A percentile compares a stretch with the other conserved stretches of the same genome.
phyloP scores from a whole-genome alignment of 2,329 filamentous ascomycete species.

The Rhytidhysteron rufulum region DNA sequence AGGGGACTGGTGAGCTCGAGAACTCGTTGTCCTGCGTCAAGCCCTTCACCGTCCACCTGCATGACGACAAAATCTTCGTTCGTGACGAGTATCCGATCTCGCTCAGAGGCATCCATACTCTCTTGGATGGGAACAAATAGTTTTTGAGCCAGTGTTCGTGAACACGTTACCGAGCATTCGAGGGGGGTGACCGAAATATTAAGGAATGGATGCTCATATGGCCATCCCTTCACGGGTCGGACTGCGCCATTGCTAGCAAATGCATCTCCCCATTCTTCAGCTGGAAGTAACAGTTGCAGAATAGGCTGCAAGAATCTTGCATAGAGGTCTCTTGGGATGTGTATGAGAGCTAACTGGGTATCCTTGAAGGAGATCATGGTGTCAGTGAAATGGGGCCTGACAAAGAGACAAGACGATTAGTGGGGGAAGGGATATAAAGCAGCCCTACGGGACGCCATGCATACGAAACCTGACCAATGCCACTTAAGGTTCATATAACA shows the following conservation, averaged over 20 bases:
- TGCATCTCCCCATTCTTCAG: slow-evolving; percentile 31
- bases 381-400: slow-evolving; percentile 23
- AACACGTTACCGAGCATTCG: slow-evolving; percentile 89
- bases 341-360: slow-evolving; percentile 80
- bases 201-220: slow-evolving; percentile 70
- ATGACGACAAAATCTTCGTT: slow-evolving; percentile 82
- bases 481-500: slow-evolving; percentile 17
- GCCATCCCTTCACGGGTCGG: slow-evolving; percentile 40
- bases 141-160: slow-evolving; percentile 66
- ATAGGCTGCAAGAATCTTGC: slow-evolving; percentile 79
- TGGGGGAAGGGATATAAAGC: slow-evolving; percentile 26
- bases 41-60: slow-evolving; percentile 82
- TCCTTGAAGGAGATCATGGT: slow-evolving; percentile 58
- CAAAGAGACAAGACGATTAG: slow-evolving; percentile 14
- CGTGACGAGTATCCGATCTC: slow-evolving; percentile 63
- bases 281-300: slow-evolving; percentile 75
- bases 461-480: slow-evolving; percentile 23
- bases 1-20: slow-evolving; percentile 88
- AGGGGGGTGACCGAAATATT: slow-evolving; percentile 91
- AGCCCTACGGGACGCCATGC: slow-evolving; percentile 24
- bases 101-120: slow-evolving; percentile 50
- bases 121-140: slow-evolving; percentile 72
- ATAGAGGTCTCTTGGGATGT: slow-evolving; percentile 79
- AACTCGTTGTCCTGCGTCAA: slow-evolving; percentile 87
- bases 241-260: slow-evolving; percentile 23